Evolutionary conservation across 257 asterid genomes (phyloP).

Genomic region (Solanum commersonii): DNA sequence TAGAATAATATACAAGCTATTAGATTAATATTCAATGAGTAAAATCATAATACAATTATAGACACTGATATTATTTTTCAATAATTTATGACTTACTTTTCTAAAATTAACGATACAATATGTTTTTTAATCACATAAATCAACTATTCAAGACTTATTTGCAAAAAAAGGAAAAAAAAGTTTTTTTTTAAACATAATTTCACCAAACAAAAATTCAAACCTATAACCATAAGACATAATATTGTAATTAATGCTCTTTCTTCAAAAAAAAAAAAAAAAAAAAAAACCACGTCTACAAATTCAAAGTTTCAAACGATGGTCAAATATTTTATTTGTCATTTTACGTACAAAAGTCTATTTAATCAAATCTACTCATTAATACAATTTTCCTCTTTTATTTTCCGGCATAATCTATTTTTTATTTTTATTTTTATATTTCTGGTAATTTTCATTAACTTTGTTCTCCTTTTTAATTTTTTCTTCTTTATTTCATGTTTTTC

Average conservation of each 20-base stretch:
- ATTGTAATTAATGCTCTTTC: background rate
- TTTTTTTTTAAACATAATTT: background rate
- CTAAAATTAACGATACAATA: background rate
- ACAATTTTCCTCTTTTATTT: background rate
- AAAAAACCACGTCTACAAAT: too few species aligned
- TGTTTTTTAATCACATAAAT: background rate
- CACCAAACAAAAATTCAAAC: background rate
- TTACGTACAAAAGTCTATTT: background rate
- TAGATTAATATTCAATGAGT: background rate
- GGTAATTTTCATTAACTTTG: background rate
- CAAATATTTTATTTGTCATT: background rate
- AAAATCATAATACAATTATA: background rate
- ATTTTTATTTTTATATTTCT: too few species aligned
- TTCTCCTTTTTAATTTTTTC: background rate
- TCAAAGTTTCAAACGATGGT: background rate
- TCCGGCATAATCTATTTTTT: background rate
- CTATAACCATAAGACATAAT: background rate
- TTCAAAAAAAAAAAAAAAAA: too few species aligned
- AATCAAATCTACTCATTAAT: background rate
- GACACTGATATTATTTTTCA: background rate
- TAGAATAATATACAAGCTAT: background rate
- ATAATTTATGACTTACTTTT: background rate
- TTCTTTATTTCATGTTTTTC: background rate
- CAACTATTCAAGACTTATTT: background rate
- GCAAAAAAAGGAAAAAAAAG: rapidly evolving